Conservation (phyloP, 2,329 filamentous ascomycete species). For the Byssothecium circinans region DNA sequence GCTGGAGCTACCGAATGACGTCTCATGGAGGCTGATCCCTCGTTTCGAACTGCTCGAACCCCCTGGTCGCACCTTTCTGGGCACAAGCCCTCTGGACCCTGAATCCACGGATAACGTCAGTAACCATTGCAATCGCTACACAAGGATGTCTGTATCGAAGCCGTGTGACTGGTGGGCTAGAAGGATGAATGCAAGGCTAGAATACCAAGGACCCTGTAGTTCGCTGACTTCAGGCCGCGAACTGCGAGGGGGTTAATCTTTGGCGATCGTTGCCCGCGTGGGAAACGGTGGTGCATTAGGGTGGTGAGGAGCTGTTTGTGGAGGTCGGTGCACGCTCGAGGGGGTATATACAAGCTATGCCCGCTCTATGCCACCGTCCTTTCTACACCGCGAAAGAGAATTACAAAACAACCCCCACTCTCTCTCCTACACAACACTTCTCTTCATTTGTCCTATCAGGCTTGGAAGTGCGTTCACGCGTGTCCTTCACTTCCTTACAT, state of each 20-base stretch:
- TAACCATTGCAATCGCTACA: too few species aligned
- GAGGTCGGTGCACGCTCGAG: conserved; percentile 1
- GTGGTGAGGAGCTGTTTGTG: conserved; percentile 4
- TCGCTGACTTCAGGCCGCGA: conserved; percentile 26
- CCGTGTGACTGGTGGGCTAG: background rate
- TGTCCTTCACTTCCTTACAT: conserved; percentile 10
- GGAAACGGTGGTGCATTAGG: conserved; percentile 7
- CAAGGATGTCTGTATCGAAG: too few species aligned
- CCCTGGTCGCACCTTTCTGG: too few species aligned
- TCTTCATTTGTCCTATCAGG: background rate
- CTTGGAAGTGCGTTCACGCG: conserved; percentile 1
- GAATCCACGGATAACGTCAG: too few species aligned
- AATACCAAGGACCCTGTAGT: conserved; percentile 43
- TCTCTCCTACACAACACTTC: background rate
- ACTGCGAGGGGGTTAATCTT: conserved; percentile 19
- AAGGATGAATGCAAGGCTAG: too few species aligned
- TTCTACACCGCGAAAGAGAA: background rate
- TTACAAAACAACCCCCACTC: conserved; percentile 2
- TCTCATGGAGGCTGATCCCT: too few species aligned
- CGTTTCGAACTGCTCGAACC: too few species aligned
- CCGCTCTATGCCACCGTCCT: conserved; percentile 10
- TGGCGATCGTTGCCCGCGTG: conserved; percentile 27
- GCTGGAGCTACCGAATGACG: too few species aligned
- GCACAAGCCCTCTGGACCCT: conserved; percentile 1
- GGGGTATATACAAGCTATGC: conserved; percentile 29